Base-by-base conservation (phyloP, 345 rosid genomes). In the Microthlaspi erraticum region DNA sequence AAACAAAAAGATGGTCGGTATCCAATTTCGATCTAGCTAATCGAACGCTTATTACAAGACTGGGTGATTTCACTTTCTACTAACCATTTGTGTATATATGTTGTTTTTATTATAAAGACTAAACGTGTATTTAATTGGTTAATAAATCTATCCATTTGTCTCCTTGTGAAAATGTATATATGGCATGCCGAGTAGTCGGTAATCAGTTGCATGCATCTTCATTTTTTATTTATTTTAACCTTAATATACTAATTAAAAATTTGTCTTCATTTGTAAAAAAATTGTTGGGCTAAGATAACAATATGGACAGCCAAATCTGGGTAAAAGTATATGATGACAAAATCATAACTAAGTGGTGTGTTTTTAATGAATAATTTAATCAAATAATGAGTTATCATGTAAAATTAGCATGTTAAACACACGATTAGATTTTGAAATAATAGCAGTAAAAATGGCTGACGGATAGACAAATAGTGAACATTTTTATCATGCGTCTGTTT, bases 61-160 rank as follows among this genome's bases (percentile, higher is more conserved):
- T 51, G 51, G 51, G 46, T 68, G 79, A 61, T 75, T 75, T 54
- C 74, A 62, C 37, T 61, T 36, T 62, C 53, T 53, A 75, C 74
- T 75, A 68, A 75, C 74, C 70, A 65, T 73, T 57, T 65, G 72
- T 38, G 51, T 55, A 23, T 45, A 14, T 64, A 23, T 45, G 16
- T 57, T 31, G 37, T 72, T 33, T 6, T 65, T 44, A 5, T 51
- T 8, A 37, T 37, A 5, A 10, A 49, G 70, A 65, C 59, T 57
- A 68, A 9, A 19, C 6, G 41, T 39, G 31, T 66, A 41, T 41
- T 53, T 13, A 38, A 8, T 26, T 41, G 4, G 42, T 29, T 43
- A 53, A 14, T 56, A 39, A 11, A n/a, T 59, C 18, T 26, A 50
- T 64, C 49, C 53, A 41, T 60, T 67, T 61, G 74, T 68, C 74